These are phyloP conservation scores for Cryphonectria naterciae DNA, from an alignment of 2,329 filamentous ascomycete genomes.

Conservation along the genomic window DNA sequence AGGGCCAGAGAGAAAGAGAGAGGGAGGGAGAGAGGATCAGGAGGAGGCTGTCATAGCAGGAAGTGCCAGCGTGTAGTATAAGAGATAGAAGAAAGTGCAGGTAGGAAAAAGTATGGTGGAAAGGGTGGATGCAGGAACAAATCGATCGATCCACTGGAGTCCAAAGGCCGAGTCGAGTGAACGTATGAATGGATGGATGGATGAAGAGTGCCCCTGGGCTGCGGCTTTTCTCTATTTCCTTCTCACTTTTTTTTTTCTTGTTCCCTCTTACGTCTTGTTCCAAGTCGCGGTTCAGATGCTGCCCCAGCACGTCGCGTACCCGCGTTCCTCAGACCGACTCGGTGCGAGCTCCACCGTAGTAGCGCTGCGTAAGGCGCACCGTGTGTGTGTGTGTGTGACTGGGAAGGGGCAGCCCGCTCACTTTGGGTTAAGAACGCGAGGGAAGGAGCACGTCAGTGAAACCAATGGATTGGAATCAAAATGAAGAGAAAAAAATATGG, in stretches of 20 bases:
- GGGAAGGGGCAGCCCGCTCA: not conserved
- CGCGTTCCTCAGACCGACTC: slow-evolving; percentile 27
- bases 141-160: not conserved
- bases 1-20: not conserved
- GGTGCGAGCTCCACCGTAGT: slow-evolving; percentile 16
- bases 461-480: not conserved
- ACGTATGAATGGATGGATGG: not conserved
- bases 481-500: no score
- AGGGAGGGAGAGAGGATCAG: not conserved
- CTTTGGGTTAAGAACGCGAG: not conserved
- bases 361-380: slow-evolving; percentile 7
- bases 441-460: not conserved
- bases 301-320: slow-evolving; percentile 29
- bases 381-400: not conserved
- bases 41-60: slow-evolving; percentile 4
- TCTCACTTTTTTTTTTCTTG: not conserved
- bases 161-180: not conserved
- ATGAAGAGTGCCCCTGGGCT: slow-evolving; percentile 14
- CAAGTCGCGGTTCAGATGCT: slow-evolving; percentile 26
- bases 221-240: slow-evolving; percentile 18
- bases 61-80: slow-evolving; percentile 2
- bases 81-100: not conserved
- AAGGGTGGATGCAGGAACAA: not conserved
- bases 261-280: slow-evolving; percentile 10
- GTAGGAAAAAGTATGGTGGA: not conserved